These are phyloP conservation scores for Crithidia thermophila DNA, from an alignment of 208 protist species.

Conservation along the genomic window DNA sequence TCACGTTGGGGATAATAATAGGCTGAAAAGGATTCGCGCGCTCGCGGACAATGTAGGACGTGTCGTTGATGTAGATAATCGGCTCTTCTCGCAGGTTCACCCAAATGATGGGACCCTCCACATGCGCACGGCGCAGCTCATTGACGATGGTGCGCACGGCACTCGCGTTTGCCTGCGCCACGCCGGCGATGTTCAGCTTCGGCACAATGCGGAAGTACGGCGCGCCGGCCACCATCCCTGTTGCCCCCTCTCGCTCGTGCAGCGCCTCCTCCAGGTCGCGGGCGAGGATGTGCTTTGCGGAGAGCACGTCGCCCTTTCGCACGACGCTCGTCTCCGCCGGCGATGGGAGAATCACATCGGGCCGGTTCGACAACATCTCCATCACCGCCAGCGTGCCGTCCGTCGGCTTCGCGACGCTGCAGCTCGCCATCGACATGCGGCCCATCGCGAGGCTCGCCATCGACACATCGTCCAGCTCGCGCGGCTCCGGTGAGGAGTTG, in stretches of 20 bases:
- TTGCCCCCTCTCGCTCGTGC: conserved; percentile 53
- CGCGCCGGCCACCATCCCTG: conserved; percentile 80
- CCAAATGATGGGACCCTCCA: conserved; percentile 76
- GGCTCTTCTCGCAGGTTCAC: conserved; percentile 91
- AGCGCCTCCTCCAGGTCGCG: conserved; percentile 80
- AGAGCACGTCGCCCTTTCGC: conserved; percentile 81
- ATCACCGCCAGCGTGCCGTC: conserved; percentile 71
- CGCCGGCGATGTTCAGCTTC: conserved; percentile 83
- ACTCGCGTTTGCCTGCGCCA: conserved; percentile 78
- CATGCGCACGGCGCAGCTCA: conserved; percentile 68
- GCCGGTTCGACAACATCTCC: conserved; percentile 65
- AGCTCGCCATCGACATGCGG: conserved; percentile 61
- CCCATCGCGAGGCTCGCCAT: conserved; percentile 42
- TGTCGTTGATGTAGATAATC: conserved; percentile 88
- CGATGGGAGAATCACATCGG: conserved; percentile 69
- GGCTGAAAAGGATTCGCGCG: conserved; percentile 74
- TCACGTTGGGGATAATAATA: conserved; percentile 86
- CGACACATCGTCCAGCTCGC: conserved; percentile 29
- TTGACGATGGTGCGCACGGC: conserved; percentile 80
- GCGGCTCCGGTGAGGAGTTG: conserved; percentile 1
- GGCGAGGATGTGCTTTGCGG: conserved; percentile 75
- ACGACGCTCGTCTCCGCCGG: conserved; percentile 62
- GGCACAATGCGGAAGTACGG: conserved; percentile 90
- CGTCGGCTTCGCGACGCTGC: conserved; percentile 57
- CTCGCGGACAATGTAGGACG: conserved; percentile 82